Percentiles rank a stretch among this genome's conserved stretches.
phyloP scores from a whole-genome alignment of 441 rosid species.

The Populus hybrid region DNA sequence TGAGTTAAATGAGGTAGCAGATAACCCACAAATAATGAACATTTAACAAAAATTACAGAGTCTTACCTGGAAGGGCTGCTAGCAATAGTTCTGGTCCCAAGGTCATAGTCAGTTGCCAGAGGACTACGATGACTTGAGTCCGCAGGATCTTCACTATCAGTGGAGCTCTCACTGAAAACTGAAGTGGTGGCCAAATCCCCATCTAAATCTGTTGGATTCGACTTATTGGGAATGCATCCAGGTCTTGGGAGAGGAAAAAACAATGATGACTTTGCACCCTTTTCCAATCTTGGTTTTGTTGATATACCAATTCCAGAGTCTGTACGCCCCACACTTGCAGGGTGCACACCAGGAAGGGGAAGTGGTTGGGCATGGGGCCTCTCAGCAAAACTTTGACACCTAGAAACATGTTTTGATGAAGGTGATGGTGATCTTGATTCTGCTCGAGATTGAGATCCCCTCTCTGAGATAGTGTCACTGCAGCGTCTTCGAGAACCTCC shows the following conservation, averaged over 20 bases:
- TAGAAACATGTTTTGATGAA: conserved; percentile 42
- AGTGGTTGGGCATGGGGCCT: conserved; percentile 69
- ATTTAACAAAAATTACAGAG: conserved; percentile 1
- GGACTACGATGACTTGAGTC: conserved; percentile 50
- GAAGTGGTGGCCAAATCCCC: conserved; percentile 56
- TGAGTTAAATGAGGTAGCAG: conserved; percentile 4
- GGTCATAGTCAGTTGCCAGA: conserved; percentile 53
- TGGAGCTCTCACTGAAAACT: conserved; percentile 53
- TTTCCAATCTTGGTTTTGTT: conserved; percentile 32
- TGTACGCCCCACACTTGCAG: conserved; percentile 26
- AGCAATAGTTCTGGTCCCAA: conserved; percentile 46
- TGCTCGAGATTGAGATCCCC: conserved; percentile 47
- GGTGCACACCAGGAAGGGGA: conserved; percentile 50
- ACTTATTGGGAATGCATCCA: conserved; percentile 33
- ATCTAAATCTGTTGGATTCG: conserved; percentile 43
- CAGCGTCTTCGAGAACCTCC: conserved; percentile 44
- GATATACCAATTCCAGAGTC: conserved; percentile 45
- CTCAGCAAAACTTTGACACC: conserved; percentile 72
- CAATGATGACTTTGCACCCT: conserved; percentile 36
- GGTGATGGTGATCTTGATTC: conserved; percentile 66
- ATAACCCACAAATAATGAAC: conserved; percentile 3
- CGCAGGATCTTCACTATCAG: conserved; percentile 54
- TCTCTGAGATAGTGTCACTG: conserved; percentile 45
- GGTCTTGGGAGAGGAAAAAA: conserved; percentile 60
- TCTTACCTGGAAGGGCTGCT: conserved; percentile 64